Conservation (phyloP, 2,329 filamentous ascomycete species). For the Magnaporthiopsis rhizophila region DNA sequence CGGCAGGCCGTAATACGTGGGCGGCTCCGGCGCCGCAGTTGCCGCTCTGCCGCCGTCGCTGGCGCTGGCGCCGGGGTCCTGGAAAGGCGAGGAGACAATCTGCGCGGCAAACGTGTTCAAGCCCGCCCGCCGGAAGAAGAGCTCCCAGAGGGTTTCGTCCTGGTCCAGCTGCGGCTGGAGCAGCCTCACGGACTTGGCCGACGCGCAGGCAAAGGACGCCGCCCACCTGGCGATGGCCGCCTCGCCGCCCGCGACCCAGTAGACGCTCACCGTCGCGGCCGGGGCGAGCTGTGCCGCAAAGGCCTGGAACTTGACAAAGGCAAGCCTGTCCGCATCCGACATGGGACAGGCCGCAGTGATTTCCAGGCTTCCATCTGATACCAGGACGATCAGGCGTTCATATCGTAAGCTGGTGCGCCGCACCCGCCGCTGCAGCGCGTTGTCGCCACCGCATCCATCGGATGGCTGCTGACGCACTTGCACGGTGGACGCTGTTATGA, state of each 20-base stretch:
- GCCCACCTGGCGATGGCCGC: conserved; percentile 47
- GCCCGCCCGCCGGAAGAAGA: conserved; percentile 56
- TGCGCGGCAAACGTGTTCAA: conserved; percentile 69
- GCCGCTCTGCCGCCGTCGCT: background rate
- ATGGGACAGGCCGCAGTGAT: conserved; percentile 30
- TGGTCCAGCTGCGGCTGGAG: conserved; percentile 29
- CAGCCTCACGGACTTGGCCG: conserved; percentile 15
- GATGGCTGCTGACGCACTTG: conserved; percentile 64
- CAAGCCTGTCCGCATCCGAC: conserved; percentile 31
- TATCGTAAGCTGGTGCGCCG: conserved; percentile 49
- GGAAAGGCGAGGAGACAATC: conserved; percentile 43
- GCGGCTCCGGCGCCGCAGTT: background rate
- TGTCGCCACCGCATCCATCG: conserved; percentile 36
- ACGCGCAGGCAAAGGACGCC: conserved; percentile 36
- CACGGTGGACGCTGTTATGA: conserved; percentile 64
- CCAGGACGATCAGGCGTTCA: conserved; percentile 58
- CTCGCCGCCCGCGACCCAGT: conserved; percentile 42
- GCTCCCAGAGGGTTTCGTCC: conserved; percentile 59
- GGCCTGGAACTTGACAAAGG: conserved; percentile 40
- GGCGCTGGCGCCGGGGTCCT: background rate
- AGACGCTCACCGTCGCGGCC: conserved; percentile 30
- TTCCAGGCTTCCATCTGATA: conserved; percentile 44
- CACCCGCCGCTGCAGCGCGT: conserved; percentile 48
- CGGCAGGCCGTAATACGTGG: conserved; percentile 31
- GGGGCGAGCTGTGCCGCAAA: conserved; percentile 36